phyloP scores from a whole-genome alignment of 2,329 filamentous ascomycete genomes.

The Sporothrix phasma region DNA sequence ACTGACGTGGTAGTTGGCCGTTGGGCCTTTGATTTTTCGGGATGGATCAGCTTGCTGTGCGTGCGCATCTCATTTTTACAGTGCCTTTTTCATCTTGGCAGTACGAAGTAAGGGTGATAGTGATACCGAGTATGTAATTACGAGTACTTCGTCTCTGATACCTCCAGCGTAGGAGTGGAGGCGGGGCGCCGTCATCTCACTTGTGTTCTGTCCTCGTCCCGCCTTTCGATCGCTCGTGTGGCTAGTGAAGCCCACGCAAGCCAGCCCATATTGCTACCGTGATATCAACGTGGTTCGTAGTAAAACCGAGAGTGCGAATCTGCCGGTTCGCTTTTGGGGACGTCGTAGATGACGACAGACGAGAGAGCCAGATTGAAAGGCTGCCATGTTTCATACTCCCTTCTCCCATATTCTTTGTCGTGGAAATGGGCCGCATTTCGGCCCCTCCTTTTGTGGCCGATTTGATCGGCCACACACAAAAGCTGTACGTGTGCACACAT shows the following conservation, averaged over 20 bases:
- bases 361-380: too few relatives aligned
- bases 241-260: background rate
- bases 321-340: too few relatives aligned
- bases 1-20: slow-evolving; percentile 1
- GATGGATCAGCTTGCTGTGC: background rate
- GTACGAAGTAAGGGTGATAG: too few relatives aligned
- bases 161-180: too few relatives aligned
- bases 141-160: too few relatives aligned
- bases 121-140: too few relatives aligned
- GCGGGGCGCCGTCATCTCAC: background rate
- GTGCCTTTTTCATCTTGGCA: too few relatives aligned
- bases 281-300: background rate
- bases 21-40: background rate
- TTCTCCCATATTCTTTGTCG: background rate
- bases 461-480: too few relatives aligned
- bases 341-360: too few relatives aligned
- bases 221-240: background rate
- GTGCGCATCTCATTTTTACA: background rate
- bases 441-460: background rate
- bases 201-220: background rate
- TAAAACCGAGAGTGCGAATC: background rate
- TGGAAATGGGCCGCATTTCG: background rate
- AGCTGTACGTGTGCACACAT: background rate
- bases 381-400: too few relatives aligned
- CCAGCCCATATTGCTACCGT: background rate